These are phyloP conservation scores for Sarocladiaceae sp. DNA, from an alignment of 2,329 filamentous ascomycete species.

Conservation along the genomic window DNA sequence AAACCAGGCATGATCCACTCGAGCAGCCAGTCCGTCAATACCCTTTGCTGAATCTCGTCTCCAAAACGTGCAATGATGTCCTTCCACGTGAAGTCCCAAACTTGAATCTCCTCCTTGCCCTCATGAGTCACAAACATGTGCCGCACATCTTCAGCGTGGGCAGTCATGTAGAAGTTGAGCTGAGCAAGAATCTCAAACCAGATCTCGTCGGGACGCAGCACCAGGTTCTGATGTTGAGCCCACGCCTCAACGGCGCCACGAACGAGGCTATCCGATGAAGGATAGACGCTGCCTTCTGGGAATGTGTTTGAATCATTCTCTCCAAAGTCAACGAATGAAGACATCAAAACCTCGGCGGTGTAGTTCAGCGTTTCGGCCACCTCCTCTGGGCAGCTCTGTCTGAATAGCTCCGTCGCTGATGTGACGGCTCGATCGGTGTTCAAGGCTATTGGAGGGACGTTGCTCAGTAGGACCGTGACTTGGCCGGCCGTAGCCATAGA, in stretches of 20 bases:
- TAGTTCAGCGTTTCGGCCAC: slow-evolving; percentile 16
- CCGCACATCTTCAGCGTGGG: slow-evolving; percentile 41
- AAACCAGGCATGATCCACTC: slow-evolving; percentile 40
- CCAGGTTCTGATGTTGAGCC: slow-evolving; percentile 44
- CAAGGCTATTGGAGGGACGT: slow-evolving; percentile 24
- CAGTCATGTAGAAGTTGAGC: slow-evolving; percentile 45
- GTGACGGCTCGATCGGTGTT: slow-evolving; percentile 16
- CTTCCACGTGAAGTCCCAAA: slow-evolving; percentile 21
- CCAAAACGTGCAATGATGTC: slow-evolving; percentile 28
- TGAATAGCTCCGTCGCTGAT: slow-evolving; percentile 25
- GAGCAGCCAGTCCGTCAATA: slow-evolving; percentile 34
- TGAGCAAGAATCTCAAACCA: slow-evolving; percentile 52
- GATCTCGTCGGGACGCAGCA: slow-evolving; percentile 48
- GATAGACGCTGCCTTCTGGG: slow-evolving; percentile 17
- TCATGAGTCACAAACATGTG: slow-evolving; percentile 40
- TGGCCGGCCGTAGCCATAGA: not conserved
- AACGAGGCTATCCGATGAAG: slow-evolving; percentile 35
- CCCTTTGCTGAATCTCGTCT: slow-evolving; percentile 32
- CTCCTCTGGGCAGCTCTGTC: slow-evolving; percentile 29
- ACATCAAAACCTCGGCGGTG: slow-evolving; percentile 22
- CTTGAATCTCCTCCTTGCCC: slow-evolving; percentile 35
- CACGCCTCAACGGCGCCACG: slow-evolving; percentile 43
- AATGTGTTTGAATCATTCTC: slow-evolving; percentile 14
- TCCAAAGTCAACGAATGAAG: slow-evolving; percentile 21
- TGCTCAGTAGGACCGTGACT: slow-evolving; percentile 21